These are phyloP conservation scores for Pecoramyces ruminantium DNA, from an alignment of 192 early-diverging fungal genomes.

Conservation along the genomic window DNA sequence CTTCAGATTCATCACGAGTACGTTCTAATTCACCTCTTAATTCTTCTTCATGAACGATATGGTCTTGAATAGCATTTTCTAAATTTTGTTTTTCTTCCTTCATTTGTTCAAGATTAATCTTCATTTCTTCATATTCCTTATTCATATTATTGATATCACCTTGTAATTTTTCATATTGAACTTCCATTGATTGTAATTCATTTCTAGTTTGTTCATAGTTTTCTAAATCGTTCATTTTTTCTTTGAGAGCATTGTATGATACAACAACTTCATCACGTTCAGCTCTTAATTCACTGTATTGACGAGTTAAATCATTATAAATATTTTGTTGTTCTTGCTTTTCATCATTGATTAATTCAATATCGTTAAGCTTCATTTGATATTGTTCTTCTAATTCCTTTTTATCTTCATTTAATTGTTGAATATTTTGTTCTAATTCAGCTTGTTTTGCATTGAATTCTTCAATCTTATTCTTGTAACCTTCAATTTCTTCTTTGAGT, in stretches of 20 bases:
- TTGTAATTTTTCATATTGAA: background rate
- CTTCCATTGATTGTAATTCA: background rate
- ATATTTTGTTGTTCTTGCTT: background rate
- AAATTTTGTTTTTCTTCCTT: background rate
- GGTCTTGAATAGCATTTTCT: background rate
- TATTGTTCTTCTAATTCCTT: background rate
- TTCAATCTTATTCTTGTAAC: background rate
- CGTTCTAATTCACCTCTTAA: background rate
- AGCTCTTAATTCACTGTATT: background rate
- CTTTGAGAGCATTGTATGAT: background rate
- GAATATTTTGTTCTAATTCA: background rate
- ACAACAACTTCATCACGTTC: background rate
- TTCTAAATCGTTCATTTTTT: background rate
- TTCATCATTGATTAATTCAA: background rate
- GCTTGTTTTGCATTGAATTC: background rate
- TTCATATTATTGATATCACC: background rate
- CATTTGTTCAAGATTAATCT: background rate
- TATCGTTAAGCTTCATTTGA: background rate
- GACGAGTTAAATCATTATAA: background rate
- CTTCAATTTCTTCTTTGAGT: background rate
- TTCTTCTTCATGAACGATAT: background rate
- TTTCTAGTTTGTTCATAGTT: background rate
- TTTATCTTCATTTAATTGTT: background rate
- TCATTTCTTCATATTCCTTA: background rate
- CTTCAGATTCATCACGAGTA: background rate